Evolutionary conservation across 2,329 filamentous ascomycete species (phyloP).

Genomic region (Penicillium fuscoglaucum): DNA sequence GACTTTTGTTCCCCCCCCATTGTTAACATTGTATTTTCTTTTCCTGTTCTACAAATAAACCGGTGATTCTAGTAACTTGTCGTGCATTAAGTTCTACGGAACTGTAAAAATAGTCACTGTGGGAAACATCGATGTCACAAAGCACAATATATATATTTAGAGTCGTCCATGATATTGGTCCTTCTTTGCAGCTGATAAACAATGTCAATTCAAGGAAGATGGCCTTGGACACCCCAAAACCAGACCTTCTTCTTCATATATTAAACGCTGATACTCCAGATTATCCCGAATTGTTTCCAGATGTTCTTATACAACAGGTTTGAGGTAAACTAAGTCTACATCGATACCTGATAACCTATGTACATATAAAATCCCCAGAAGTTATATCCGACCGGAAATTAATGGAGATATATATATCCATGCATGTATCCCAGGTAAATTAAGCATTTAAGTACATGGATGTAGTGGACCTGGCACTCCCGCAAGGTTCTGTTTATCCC

Average conservation of each 20-base stretch:
- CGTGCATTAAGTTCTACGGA: no score
- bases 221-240: no score
- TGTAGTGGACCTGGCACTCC: no score
- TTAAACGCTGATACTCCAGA: neutral
- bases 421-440: neutral
- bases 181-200: neutral
- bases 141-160: neutral
- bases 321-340: no score
- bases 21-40: neutral
- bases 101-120: neutral
- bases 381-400: neutral
- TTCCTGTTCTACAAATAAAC: no score
- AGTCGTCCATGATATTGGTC: neutral
- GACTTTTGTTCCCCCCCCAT: neutral
- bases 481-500: no score
- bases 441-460: neutral
- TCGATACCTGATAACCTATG: neutral
- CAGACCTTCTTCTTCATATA: no score
- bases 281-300: no score
- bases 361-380: neutral
- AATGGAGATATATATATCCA: neutral
- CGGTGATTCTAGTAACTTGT: neutral
- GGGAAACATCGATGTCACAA: neutral
- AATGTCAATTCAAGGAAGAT: neutral
- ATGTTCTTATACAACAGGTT: no score